Percentiles rank a stretch among this genome's conserved stretches.
Conservation (phyloP, 2,329 filamentous ascomycete genomes). For the Fusarium verticillioides region DNA sequence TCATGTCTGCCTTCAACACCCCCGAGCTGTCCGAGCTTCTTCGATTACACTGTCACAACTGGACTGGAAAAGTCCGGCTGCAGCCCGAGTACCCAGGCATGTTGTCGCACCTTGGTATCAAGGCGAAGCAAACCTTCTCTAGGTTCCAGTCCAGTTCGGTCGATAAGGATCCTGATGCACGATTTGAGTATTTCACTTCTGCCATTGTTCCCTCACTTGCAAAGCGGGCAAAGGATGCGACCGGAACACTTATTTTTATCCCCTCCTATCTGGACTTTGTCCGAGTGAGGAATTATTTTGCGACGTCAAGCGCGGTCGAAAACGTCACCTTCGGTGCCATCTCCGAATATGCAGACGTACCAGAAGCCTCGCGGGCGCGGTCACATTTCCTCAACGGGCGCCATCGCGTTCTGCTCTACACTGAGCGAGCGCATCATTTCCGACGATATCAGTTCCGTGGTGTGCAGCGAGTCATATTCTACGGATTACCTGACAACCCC, state of each 20-base stretch:
- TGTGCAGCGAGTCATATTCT: slow-evolving; percentile 86
- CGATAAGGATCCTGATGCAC: slow-evolving; percentile 81
- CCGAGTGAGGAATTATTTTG: slow-evolving; percentile 90
- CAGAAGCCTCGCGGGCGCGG: slow-evolving; percentile 83
- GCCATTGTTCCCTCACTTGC: slow-evolving; percentile 81
- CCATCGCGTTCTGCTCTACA: slow-evolving; percentile 87
- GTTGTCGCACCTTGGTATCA: slow-evolving; percentile 77
- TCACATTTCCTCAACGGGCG: slow-evolving; percentile 88
- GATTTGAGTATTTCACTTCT: slow-evolving; percentile 91
- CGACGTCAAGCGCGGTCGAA: slow-evolving; percentile 70
- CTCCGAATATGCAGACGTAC: slow-evolving; percentile 85
- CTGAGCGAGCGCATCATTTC: slow-evolving; percentile 97
- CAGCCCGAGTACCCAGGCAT: slow-evolving; percentile 75
- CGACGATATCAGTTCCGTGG: slow-evolving; percentile 85
- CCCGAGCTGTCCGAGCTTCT: slow-evolving; percentile 87
- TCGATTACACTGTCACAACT: slow-evolving; percentile 80
- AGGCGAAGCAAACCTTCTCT: slow-evolving; percentile 87
- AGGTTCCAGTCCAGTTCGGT: slow-evolving; percentile 80
- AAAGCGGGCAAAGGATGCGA: slow-evolving; percentile 71
- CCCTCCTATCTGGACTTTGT: slow-evolving; percentile 96
- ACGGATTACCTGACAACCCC: slow-evolving; percentile 89
- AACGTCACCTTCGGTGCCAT: slow-evolving; percentile 76
- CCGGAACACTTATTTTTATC: slow-evolving; percentile 86
- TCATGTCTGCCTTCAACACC: slow-evolving; percentile 84
- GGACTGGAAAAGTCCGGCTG: slow-evolving; percentile 81